Percentiles rank a stretch among this genome's conserved stretches.
phyloP scores from a whole-genome alignment of 441 rosid genomes.

The Geranium incanum region DNA sequence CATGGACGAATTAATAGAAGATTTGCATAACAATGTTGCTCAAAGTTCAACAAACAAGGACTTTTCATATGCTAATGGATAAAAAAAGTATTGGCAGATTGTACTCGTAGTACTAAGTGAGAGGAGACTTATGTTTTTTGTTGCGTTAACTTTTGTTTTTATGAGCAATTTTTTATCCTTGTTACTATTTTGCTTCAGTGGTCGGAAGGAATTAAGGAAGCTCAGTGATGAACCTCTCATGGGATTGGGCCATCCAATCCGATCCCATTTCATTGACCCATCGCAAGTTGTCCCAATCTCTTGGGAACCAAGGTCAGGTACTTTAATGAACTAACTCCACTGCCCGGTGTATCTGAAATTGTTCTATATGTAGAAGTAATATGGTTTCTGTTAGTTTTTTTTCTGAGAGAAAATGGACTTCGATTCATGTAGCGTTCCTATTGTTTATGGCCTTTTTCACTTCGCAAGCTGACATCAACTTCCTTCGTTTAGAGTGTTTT shows the following conservation, averaged over 20 bases:
- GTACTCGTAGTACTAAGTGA: conserved; percentile 6
- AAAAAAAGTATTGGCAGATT: background rate
- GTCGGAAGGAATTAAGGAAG: conserved; percentile 69
- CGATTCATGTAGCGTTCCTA: background rate
- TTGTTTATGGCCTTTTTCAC: conserved; percentile 9
- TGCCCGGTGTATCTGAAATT: background rate
- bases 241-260: conserved; percentile 28
- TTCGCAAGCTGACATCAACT: conserved; percentile 22
- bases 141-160: background rate
- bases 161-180: conserved; percentile 2
- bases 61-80: background rate
- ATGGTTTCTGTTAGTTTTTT: background rate
- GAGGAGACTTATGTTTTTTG: conserved; percentile 4
- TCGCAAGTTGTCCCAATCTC: conserved; percentile 61
- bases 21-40: background rate
- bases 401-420: background rate
- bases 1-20: background rate
- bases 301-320: conserved; percentile 99
- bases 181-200: conserved; percentile 21
- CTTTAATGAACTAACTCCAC: conserved; percentile 21
- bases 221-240: conserved; percentile 19
- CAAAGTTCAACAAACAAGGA: background rate
- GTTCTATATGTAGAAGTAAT: background rate
- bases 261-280: conserved; percentile 45
- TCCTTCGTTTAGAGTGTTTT: conserved; percentile 54